Base-by-base conservation (phyloP, 2,329 filamentous ascomycete species). In the Aspergillus clavatus region DNA sequence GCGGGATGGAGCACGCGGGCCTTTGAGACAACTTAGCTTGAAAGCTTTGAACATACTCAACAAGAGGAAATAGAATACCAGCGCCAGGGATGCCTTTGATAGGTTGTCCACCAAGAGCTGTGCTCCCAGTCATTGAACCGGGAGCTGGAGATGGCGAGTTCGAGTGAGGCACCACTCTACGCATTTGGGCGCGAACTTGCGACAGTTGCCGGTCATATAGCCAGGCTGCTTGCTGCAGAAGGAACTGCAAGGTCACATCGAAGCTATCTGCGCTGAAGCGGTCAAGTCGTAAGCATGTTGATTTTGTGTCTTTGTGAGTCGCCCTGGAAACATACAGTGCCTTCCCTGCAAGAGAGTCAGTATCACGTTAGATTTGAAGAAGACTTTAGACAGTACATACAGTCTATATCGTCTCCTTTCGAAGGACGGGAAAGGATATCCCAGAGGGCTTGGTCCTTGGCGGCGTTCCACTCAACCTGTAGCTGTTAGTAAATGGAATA, bases 151-250 rank as follows among this genome's bases (percentile, higher is more conserved):
- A 71, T 3, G 70, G 60, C 5, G 69, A 66, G 22, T 56, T 63
- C 11, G 71, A 71, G 22, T 71, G 66, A 7, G 65, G 67, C 29
- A 63, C 68, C 7, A 73, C 70, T 49, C 85, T 93, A 50, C 87
- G 82, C 74, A 97, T 89, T 70, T 96, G 89, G 16, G 87, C 89
- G 54, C 88, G 82, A 38, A 97, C 87, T 64, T 96, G 89, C 0
- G 87, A 87, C 22, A 94, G 80, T 70, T 97, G 89, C 41, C 87
- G 79, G 64, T 97, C 90, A 61, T 93, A 95, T 5, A 97, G 80
- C 80, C 89, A 95, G 66, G 89, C 89, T 52, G 89, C 89, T 69
- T 98, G 89, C 63, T 95, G 88, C 12, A 96, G 80, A 24, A 98
- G 78, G 61, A 97, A 97, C 31, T 89, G 79, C 46, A 94, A 81